phyloP scores from a whole-genome alignment of 179 eudicot genomes.

The Nepenthes alata region DNA sequence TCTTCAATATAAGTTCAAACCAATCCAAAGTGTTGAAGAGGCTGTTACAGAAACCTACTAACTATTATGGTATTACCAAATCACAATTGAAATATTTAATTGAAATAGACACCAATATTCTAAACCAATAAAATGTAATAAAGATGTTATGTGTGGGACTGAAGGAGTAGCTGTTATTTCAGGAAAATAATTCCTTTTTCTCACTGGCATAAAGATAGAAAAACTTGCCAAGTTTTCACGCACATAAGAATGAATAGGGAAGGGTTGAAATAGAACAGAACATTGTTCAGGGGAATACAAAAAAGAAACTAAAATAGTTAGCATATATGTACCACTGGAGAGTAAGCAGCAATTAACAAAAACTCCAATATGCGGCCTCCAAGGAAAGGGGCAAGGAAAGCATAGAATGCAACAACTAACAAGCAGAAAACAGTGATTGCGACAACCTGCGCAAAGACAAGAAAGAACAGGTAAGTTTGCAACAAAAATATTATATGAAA shows the following conservation, averaged over 20 bases:
- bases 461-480: background rate
- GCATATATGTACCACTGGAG: slow-evolving; percentile 63
- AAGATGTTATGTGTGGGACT: too few species aligned
- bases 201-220: too few species aligned
- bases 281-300: background rate
- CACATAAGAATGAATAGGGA: background rate
- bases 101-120: too few species aligned
- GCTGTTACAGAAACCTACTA: too few species aligned
- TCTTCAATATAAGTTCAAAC: too few species aligned
- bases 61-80: too few species aligned
- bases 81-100: too few species aligned
- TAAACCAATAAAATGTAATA: too few species aligned
- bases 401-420: slow-evolving; percentile 90
- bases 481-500: background rate
- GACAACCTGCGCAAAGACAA: slow-evolving; percentile 48
- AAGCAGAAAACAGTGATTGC: slow-evolving; percentile 90
- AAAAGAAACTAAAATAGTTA: background rate
- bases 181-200: too few species aligned
- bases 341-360: slow-evolving; percentile 49
- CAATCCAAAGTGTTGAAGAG: too few species aligned
- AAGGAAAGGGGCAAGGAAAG: slow-evolving; percentile 89
- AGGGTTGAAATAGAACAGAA: background rate
- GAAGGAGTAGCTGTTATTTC: too few species aligned
- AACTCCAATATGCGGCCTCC: slow-evolving; percentile 87
- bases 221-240: too few species aligned